Conservation (phyloP, 345 rosid genomes). For the Eutrema yunnanense region DNA sequence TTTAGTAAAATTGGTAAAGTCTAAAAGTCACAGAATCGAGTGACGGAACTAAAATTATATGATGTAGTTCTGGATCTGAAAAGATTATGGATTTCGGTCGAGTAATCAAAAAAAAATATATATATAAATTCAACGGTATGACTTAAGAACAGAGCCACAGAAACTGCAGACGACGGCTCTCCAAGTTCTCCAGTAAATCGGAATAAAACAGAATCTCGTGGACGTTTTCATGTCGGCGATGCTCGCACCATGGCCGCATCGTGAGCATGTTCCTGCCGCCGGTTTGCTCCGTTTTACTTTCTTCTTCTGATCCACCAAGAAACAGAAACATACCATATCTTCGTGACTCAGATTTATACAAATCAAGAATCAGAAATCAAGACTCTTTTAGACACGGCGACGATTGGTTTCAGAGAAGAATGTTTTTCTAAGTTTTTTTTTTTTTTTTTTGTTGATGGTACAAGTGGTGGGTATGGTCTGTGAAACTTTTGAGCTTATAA, state of each 20-base stretch:
- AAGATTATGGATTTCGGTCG: no score
- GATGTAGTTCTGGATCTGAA: no score
- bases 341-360: neutral
- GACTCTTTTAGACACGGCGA: neutral
- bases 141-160: constrained; percentile 66
- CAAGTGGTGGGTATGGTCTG: neutral
- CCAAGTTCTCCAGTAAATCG: constrained; percentile 63
- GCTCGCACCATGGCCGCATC: constrained; percentile 57
- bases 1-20: neutral
- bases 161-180: constrained; percentile 63
- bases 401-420: constrained; percentile 10
- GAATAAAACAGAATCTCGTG: constrained; percentile 59
- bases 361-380: neutral
- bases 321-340: constrained; percentile 65
- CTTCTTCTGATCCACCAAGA: constrained; percentile 64
- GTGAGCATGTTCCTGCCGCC: constrained; percentile 61
- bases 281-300: constrained; percentile 51
- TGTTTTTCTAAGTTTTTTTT: neutral
- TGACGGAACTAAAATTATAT: no score
- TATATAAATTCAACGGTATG: constrained; percentile 42
- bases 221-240: constrained; percentile 64
- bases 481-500: neutral
- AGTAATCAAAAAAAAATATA: no score
- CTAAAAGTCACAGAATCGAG: no score
- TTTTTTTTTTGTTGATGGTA: neutral